Evolutionary conservation across 2,329 filamentous ascomycete species (phyloP), one percentile per base, ranked within the genome.

Genomic region (Ramichloridium luteum): DNA sequence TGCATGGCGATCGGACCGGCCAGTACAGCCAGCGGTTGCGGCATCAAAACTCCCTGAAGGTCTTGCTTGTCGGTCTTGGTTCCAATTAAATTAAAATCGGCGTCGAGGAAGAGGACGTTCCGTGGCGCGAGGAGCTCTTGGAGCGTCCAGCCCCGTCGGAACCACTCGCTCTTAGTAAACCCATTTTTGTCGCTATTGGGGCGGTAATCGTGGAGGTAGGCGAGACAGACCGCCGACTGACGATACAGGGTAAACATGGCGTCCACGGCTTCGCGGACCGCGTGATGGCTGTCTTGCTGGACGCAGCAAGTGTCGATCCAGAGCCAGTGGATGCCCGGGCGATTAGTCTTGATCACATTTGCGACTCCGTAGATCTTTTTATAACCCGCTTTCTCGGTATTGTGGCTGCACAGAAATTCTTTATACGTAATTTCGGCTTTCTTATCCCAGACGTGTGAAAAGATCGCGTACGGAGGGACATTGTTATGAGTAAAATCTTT

Each of bases 221-320:
- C n/a, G n/a, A n/a, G n/a, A n/a, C n/a, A n/a, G n/a, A n/a, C n/a
- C n/a, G n/a, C n/a, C n/a, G n/a, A n/a, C n/a, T n/a, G n/a, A n/a
- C n/a, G n/a, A n/a, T n/a, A n/a, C n/a, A n/a, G n/a, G n/a, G n/a
- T n/a, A n/a, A n/a, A n/a, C n/a, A n/a, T n/a, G n/a, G n/a, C n/a
- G n/a, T n/a, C n/a, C n/a, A n/a, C n/a, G n/a, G n/a, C n/a, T n/a
- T n/a, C n/a, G n/a, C n/a, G n/a, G n/a, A n/a, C n/a, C n/a, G n/a
- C n/a, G n/a, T n/a, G n/a, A n/a, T n/a, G n/a, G n/a, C n/a, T n/a
- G n/a, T n/a, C n/a, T 17, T 41, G 37, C 23, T 47, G 31, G 13
- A 48, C 47, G 31, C 41, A 46, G 31, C 38, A 43, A 5, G 41
- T 47, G 18, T 47, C 46, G 12, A 48, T 30, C 44, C 40, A 46